Evolutionary conservation across 768 basidiomycete species (phyloP).

Genomic region (Phlegmacium glaucopus): DNA sequence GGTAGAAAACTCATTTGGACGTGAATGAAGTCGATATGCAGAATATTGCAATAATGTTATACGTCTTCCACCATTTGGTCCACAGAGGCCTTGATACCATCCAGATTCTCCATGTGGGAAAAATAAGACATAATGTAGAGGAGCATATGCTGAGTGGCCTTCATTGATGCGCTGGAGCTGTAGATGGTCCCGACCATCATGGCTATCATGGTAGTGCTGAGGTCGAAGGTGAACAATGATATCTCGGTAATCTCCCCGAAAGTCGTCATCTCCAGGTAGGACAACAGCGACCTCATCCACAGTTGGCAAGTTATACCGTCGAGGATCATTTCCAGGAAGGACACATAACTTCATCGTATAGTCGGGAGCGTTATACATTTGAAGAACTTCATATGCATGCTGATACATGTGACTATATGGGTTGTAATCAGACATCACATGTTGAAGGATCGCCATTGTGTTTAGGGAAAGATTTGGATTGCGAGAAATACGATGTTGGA

Average conservation of each 20-base stretch:
- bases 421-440: conserved; percentile 15
- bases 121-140: conserved; percentile 22
- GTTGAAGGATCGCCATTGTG: conserved; percentile 22
- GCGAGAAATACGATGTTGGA: conserved; percentile 18
- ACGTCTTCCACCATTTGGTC: conserved; percentile 2
- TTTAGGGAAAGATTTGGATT: conserved; percentile 20
- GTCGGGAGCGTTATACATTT: conserved; percentile 15
- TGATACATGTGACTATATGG: conserved; percentile 27
- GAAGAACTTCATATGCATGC: conserved; percentile 31
- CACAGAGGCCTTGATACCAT: conserved; percentile 11
- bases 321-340: conserved; percentile 22
- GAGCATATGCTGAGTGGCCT: conserved; percentile 17
- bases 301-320: conserved; percentile 15
- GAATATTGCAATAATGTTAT: conserved; percentile 27
- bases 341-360: conserved; percentile 17
- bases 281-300: conserved; percentile 5
- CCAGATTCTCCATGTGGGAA: conserved; percentile 20
- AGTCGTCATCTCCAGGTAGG: background rate
- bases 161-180: conserved; percentile 19
- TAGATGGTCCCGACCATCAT: too few relatives aligned
- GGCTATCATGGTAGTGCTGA: too few relatives aligned
- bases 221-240: conserved; percentile 15
- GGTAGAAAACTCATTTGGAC: conserved; percentile 19
- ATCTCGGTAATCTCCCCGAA: conserved; percentile 12
- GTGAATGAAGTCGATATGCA: conserved; percentile 29